Base-by-base conservation (phyloP, 176 grass and related monocot species). In the Paspalum notatum region DNA sequence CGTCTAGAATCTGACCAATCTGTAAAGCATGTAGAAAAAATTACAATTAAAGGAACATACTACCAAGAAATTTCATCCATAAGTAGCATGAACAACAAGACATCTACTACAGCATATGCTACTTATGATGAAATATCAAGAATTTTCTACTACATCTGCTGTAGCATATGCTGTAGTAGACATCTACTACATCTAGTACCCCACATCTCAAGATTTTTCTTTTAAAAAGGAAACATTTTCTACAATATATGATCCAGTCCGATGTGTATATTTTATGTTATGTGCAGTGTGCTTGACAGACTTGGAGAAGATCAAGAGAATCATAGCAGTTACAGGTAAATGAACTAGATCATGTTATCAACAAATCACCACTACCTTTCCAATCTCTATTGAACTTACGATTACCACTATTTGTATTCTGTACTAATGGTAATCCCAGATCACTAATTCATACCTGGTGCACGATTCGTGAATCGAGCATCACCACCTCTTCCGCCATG, bases 401-500 rank as follows among this genome's bases (percentile, higher is more conserved):
- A 74, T 32, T 59, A 64, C 39, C 48, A 51, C 53, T 9, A 48
- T 53, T 15, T 38, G 49, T 62, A 72, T 39, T 50, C 63, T 4
- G 38, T 58, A n/a, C 67, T 37, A 74, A 53, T 18, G 70, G 26
- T 10, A 71, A 58, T 13, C 54, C 38, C 27, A 6, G 45, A 74
- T 39, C 60, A 68, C 65, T 50, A 77, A 77, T 71, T 46, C 59
- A 86, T 83, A 91, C 63, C 81, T 86, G 74, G 78, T 85, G 68
- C 86, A 77, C 86, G 69, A 75, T 79, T 90, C 21, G 39, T 74
- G 68, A 93, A 82, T 68, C 91, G 90, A 26, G 82, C 88, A 74
- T 91, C 82, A 47, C 88, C 79, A 4, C 87, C 90, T 89, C 93
- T 93, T 66, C 90, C 90, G 63, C 87, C 84, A 78, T 88, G 94